Conservation (phyloP, 371 early-diverging fungal genomes). For the Smittium culicis region DNA sequence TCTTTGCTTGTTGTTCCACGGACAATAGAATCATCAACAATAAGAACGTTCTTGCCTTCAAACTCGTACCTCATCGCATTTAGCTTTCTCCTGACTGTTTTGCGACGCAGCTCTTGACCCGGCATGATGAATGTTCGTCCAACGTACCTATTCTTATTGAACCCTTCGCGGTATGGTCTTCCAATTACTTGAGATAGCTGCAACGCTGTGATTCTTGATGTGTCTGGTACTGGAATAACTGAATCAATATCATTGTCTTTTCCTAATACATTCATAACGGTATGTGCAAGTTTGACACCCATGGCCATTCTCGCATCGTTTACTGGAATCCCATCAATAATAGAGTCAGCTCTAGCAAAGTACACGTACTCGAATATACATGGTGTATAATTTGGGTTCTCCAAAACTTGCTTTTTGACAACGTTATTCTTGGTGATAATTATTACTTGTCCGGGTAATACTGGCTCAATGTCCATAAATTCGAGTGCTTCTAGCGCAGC, state of each 20-base stretch:
- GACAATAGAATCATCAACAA: too few species aligned
- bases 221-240: constrained; percentile 95
- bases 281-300: constrained; percentile 87
- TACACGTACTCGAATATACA: constrained; percentile 98
- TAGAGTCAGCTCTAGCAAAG: constrained; percentile 95
- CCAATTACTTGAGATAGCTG: constrained; percentile 75
- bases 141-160: constrained; percentile 95
- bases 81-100: constrained; percentile 90
- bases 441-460: constrained; percentile 81
- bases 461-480: constrained; percentile 72
- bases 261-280: constrained; percentile 53
- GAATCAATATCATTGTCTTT: constrained; percentile 78
- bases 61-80: constrained; percentile 95
- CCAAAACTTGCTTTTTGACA: constrained; percentile 46
- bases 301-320: constrained; percentile 91
- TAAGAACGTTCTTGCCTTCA: too few species aligned
- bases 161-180: constrained; percentile 87
- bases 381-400: constrained; percentile 51
- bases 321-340: constrained; percentile 95
- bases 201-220: constrained; percentile 82
- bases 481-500: constrained; percentile 82
- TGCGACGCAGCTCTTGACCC: constrained; percentile 78
- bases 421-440: constrained; percentile 66
- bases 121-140: constrained; percentile 98
- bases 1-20: too few species aligned